phyloP scores from a whole-genome alignment of 345 rosid genomes.

The Melaleuca quinquenervia region DNA sequence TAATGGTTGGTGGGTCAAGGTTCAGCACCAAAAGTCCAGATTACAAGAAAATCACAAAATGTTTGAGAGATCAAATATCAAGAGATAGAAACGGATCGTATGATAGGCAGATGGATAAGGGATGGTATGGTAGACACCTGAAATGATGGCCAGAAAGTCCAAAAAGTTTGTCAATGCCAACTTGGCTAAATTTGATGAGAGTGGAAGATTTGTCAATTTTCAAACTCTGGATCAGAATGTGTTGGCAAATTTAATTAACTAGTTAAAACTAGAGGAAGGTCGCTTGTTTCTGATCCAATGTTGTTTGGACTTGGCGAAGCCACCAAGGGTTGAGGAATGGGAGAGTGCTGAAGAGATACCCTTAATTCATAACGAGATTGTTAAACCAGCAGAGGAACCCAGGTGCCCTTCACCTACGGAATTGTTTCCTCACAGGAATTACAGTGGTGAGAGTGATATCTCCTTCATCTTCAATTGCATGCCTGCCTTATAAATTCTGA shows the following conservation, averaged over 20 bases:
- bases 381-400: constrained; percentile 1
- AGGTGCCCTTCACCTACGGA: background rate
- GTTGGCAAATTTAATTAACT: background rate
- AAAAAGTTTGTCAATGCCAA: background rate
- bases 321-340: constrained; percentile 12
- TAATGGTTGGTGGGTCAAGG: too few species aligned
- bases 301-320: background rate
- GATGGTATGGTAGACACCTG: background rate
- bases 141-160: background rate
- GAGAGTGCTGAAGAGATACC: background rate
- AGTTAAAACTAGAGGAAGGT: background rate
- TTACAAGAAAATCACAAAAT: too few species aligned
- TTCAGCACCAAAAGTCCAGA: too few species aligned
- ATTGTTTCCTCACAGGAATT: constrained; percentile 4
- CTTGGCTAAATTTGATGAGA: background rate
- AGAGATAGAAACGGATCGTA: background rate
- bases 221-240: background rate
- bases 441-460: constrained; percentile 5
- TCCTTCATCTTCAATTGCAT: constrained; percentile 1
- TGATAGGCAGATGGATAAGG: background rate
- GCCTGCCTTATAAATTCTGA: constrained; percentile 4
- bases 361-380: constrained; percentile 1
- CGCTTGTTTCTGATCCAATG: background rate
- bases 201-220: background rate
- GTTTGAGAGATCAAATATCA: too few species aligned